Percentiles rank a stretch among this genome's conserved stretches.
phyloP scores from a whole-genome alignment of 2,329 filamentous ascomycete species.

The Aspergillus spinulosporus region DNA sequence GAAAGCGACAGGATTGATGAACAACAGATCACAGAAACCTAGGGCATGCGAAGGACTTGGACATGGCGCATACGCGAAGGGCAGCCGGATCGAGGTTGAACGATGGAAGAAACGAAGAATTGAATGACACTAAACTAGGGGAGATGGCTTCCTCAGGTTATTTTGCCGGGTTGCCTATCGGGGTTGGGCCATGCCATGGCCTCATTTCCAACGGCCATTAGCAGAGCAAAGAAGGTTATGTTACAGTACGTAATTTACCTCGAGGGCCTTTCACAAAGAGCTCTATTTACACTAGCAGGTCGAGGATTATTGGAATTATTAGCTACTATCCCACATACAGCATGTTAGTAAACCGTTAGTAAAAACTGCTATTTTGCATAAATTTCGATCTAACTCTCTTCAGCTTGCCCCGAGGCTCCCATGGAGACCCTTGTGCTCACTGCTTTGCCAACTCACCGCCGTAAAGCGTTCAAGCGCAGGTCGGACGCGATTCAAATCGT shows the following conservation, averaged over 20 bases:
- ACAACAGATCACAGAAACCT: conserved; percentile 33
- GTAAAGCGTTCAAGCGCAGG: conserved; percentile 4
- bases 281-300: neutral
- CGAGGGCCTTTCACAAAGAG: neutral
- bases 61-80: conserved; percentile 37
- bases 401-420: neutral
- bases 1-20: conserved; percentile 12
- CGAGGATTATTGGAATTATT: neutral
- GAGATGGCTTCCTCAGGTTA: conserved; percentile 7
- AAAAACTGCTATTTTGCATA: conserved; percentile 2
- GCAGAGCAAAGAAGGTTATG: conserved; percentile 13
- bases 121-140: conserved; percentile 7
- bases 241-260: conserved; percentile 19
- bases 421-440: neutral
- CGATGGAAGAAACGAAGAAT: conserved; percentile 20
- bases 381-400: neutral
- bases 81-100: conserved; percentile 24
- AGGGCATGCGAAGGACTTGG: conserved; percentile 30
- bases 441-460: conserved; percentile 19
- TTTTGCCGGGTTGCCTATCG: conserved; percentile 16
- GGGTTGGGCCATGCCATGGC: conserved; percentile 22
- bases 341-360: neutral
- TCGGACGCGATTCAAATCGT: neutral
- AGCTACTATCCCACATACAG: neutral
- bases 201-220: conserved; percentile 11